Base-by-base conservation (phyloP, 2,329 filamentous ascomycete genomes). In the Diaporthe citrichinensis region DNA sequence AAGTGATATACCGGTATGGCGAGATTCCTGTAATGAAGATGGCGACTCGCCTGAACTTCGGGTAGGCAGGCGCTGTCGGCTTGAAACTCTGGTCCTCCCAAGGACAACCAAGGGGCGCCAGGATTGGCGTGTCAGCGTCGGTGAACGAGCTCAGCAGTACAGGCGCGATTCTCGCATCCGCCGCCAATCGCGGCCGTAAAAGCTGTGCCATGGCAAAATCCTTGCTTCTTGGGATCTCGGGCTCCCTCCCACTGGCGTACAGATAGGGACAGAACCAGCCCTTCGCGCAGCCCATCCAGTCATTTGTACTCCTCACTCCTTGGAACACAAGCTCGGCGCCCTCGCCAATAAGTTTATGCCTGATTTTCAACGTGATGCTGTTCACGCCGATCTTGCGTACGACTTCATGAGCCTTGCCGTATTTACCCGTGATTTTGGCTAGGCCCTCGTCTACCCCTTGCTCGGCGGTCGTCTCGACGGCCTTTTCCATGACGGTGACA, bases 191-290 rank as follows among this genome's bases (percentile, higher is more conserved):
- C 17, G 78, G 78, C 14, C 73, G 69, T 71, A 78, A 28, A 20
- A 78, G 39, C 61, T 76, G 75, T 15, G 68, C 78, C 68, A 78
- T 73, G n/a, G 75, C 57, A 31, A 78, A 78, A 39, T 78, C 78
- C 57, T 76, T 78, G 25, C 53, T 72, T 23, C 78, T 69, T 39
- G 78, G 53, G 23, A 78, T 69, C 77, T 77, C 72, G 4, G 77
- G 73, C 36, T 75, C 78, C 14, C 78, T 72, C 55, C 77, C 76
- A 17, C 72, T 75, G 39, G 74, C 74, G 31, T 78, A 78, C 69
- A 78, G 39, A 17, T 78, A 78, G 2, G 78, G 78, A 41, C 78
- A 78, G 51, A 78, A 78, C 78, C 78, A 78, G 7, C 77, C 78
- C 69, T 76, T 78, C n/a, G 77, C 75, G n/a, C 77, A 78, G 9